phyloP scores from a whole-genome alignment of 768 basidiomycete species.

The Boletus tomentosulus region DNA sequence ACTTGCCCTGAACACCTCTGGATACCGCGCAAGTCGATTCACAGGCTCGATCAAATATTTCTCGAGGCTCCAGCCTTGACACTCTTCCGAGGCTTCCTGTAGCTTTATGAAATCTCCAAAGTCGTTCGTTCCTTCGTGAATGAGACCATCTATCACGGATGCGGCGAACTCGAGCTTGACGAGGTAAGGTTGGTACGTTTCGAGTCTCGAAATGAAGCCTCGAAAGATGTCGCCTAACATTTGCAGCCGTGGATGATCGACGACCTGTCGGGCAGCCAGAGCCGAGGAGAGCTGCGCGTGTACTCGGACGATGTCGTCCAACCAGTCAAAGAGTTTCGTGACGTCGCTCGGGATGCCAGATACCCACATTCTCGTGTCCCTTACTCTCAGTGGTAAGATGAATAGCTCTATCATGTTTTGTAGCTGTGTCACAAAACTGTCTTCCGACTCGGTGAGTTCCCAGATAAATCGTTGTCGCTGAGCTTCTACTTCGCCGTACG shows the following conservation, averaged over 20 bases:
- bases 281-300: constrained; percentile 60
- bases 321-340: constrained; percentile 76
- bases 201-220: constrained; percentile 59
- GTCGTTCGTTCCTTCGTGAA: constrained; percentile 51
- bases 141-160: constrained; percentile 46
- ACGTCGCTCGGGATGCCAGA: constrained; percentile 70
- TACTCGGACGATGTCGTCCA: constrained; percentile 80
- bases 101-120: constrained; percentile 84
- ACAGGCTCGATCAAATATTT: constrained; percentile 73
- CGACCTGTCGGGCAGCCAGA: constrained; percentile 40
- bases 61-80: constrained; percentile 61
- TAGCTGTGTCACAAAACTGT: constrained; percentile 60
- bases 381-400: constrained; percentile 70
- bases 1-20: constrained; percentile 69
- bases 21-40: constrained; percentile 65
- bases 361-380: constrained; percentile 72
- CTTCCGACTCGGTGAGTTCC: constrained; percentile 67
- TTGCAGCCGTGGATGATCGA: constrained; percentile 43
- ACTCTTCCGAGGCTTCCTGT: constrained; percentile 51
- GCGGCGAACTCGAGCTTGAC: constrained; percentile 64
- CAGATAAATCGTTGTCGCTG: constrained; percentile 64
- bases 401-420: constrained; percentile 67
- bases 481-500: constrained; percentile 49
- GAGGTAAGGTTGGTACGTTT: constrained; percentile 86
- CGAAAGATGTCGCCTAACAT: constrained; percentile 57